Evolutionary conservation across 768 basidiomycete species (phyloP).

Genomic region (Pleurotus salmoneostramineus): DNA sequence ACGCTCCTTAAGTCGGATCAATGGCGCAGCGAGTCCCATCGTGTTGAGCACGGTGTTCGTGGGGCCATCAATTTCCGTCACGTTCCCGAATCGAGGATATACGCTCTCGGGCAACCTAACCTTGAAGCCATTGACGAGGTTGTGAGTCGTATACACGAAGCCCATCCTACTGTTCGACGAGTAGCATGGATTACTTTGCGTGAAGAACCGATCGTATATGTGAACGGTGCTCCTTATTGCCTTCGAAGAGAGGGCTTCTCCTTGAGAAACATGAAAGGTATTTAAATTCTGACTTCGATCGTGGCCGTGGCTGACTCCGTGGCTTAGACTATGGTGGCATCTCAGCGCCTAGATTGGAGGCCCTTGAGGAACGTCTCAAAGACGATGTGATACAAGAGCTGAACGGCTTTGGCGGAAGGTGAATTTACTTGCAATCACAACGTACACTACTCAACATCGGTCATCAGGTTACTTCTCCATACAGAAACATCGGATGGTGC

Average conservation of each 20-base stretch:
- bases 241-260: conserved; percentile 81
- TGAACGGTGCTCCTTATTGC: conserved; percentile 93
- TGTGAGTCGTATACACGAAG: conserved; percentile 54
- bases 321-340: conserved; percentile 91
- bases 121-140: conserved; percentile 83
- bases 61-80: conserved; percentile 96
- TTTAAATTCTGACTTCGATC: not conserved
- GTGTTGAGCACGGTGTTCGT: conserved; percentile 65
- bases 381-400: conserved; percentile 87
- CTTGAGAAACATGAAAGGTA: conserved; percentile 92
- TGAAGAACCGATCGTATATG: conserved; percentile 88
- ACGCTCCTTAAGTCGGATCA: conserved; percentile 91
- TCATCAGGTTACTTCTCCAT: conserved; percentile 73
- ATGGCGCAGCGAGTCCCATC: conserved; percentile 75
- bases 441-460: not conserved
- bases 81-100: conserved; percentile 76
- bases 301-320: not conserved
- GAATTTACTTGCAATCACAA: conserved; percentile 13
- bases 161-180: conserved; percentile 55
- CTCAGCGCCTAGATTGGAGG: conserved; percentile 82
- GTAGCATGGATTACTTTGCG: conserved; percentile 92
- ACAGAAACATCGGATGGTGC: conserved; percentile 85
- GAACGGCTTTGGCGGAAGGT: conserved; percentile 80
- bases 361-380: conserved; percentile 84
- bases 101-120: conserved; percentile 92